A percentile compares a stretch with the other conserved stretches of the same genome.
These are phyloP conservation scores for Acacia confusa DNA, from an alignment of 306 rosid genomes.

Conservation along the genomic window DNA sequence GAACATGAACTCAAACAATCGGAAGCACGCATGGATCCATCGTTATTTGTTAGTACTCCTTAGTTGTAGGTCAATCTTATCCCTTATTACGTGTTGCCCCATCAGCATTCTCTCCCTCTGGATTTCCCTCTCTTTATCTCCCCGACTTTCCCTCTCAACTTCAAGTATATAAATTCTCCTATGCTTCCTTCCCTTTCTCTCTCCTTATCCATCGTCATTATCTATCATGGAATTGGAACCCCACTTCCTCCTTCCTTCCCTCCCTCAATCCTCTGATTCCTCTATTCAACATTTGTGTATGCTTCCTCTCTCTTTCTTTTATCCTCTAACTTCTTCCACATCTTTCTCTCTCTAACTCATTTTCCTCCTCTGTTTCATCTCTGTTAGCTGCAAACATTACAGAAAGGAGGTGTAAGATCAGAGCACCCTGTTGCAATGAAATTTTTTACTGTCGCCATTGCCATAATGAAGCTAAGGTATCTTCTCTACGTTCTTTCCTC, in stretches of 20 bases:
- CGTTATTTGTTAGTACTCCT: too few species aligned
- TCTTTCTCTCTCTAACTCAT: neutral
- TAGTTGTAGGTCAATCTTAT: too few species aligned
- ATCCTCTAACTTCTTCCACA: neutral
- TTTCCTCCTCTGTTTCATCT: neutral
- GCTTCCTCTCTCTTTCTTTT: neutral
- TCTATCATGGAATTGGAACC: conserved; percentile 17
- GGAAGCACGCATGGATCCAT: too few species aligned
- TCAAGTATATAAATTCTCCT: neutral
- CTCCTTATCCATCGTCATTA: neutral
- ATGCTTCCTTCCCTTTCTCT: neutral
- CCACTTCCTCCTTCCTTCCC: neutral
- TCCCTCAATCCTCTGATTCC: conserved; percentile 14
- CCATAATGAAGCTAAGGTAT: conserved; percentile 74
- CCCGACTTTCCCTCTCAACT: too few species aligned
- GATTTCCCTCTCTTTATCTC: too few species aligned
- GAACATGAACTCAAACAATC: too few species aligned
- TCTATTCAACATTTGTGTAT: conserved; percentile 51
- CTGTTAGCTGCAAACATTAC: conserved; percentile 61
- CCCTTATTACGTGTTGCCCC: too few species aligned
- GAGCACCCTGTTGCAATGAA: conserved; percentile 72
- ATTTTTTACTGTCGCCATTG: conserved; percentile 73
- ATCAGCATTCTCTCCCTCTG: too few species aligned
- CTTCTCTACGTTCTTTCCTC: neutral
- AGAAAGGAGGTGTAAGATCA: conserved; percentile 69